These are phyloP conservation scores for Clitoria ternatea DNA, from an alignment of 306 rosid genomes.

Conservation along the genomic window DNA sequence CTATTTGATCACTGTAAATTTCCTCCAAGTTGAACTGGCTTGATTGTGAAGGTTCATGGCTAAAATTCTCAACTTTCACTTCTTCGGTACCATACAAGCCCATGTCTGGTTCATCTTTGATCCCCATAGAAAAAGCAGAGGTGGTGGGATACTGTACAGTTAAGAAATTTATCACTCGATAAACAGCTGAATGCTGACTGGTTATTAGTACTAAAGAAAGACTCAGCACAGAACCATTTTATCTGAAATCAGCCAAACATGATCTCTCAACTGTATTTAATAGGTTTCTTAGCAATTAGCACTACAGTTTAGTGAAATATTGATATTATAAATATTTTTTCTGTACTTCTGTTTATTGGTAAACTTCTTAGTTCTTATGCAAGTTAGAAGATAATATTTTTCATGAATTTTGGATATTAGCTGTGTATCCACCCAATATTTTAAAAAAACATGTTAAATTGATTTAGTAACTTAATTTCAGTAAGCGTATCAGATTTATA, in stretches of 20 bases:
- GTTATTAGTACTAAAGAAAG: background rate
- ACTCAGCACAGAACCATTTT: background rate
- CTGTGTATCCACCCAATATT: background rate
- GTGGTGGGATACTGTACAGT: conserved; percentile 34
- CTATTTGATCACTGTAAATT: conserved; percentile 43
- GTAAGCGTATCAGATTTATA: background rate
- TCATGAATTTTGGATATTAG: background rate
- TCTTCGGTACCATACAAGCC: conserved; percentile 31
- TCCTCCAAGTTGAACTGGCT: conserved; percentile 31
- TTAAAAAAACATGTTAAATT: background rate
- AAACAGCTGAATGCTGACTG: conserved; percentile 1
- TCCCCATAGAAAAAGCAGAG: conserved; percentile 27
- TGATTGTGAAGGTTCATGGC: conserved; percentile 35
- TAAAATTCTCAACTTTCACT: conserved; percentile 47
- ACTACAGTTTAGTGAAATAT: background rate
- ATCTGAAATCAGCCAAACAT: background rate
- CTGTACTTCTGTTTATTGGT: background rate
- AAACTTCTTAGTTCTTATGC: background rate
- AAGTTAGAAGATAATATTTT: background rate
- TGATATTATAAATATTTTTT: background rate
- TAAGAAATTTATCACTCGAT: conserved; percentile 22
- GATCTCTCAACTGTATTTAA: background rate
- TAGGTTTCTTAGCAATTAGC: background rate
- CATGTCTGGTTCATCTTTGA: conserved; percentile 29
- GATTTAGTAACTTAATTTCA: background rate